These are phyloP conservation scores for Metarhizium sp. DNA, from an alignment of 2,329 filamentous ascomycete species.

Conservation along the genomic window DNA sequence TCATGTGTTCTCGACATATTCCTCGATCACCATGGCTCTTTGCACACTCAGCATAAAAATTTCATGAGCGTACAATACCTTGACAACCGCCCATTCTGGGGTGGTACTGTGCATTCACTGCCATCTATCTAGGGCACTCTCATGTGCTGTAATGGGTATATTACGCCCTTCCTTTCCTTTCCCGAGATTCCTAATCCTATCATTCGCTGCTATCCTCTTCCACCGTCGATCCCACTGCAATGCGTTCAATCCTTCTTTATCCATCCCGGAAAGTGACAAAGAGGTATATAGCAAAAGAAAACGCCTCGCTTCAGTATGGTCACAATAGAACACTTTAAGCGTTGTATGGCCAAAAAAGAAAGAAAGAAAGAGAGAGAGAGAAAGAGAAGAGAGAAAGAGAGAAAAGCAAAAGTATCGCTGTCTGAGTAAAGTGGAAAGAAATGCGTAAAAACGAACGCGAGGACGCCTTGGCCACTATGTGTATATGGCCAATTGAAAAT, in stretches of 20 bases:
- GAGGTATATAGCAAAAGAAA: conserved; percentile 5
- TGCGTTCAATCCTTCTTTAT: neutral
- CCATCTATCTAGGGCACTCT: neutral
- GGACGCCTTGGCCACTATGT: neutral
- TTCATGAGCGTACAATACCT: too few relatives aligned
- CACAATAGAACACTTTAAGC: neutral
- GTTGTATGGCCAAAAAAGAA: neutral
- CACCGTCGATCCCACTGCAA: neutral
- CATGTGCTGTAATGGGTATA: neutral
- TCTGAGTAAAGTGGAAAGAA: neutral
- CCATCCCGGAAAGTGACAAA: neutral
- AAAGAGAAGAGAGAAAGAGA: neutral
- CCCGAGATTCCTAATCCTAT: neutral
- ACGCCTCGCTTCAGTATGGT: conserved; percentile 1
- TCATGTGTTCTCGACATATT: too few relatives aligned
- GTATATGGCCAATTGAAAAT: neutral
- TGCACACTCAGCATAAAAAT: too few relatives aligned
- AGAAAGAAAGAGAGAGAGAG: neutral
- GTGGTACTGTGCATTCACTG: neutral
- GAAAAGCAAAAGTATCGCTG: neutral
- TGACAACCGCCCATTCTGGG: too few relatives aligned
- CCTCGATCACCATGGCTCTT: too few relatives aligned
- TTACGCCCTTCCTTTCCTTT: neutral
- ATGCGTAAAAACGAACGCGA: neutral
- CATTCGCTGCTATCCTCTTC: neutral